These are phyloP conservation scores for Takashimella koratensis DNA, from an alignment of 1,284 basidiomycete genomes.

Conservation along the genomic window DNA sequence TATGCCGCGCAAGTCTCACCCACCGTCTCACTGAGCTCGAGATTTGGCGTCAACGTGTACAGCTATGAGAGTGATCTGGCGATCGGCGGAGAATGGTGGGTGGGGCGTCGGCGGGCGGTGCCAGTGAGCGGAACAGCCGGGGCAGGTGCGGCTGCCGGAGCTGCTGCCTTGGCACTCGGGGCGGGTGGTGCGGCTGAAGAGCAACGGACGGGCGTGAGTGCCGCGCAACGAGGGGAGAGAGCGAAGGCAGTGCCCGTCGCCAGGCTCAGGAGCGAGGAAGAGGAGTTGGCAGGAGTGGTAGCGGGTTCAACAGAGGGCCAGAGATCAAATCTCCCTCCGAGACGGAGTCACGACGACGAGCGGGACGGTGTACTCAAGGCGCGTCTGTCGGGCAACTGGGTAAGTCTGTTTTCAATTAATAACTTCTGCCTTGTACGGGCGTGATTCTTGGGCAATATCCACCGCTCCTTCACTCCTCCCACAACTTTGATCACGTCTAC, in stretches of 20 bases:
- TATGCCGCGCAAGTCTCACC: constrained; percentile 84
- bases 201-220: too few species aligned
- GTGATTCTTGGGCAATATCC: too few species aligned
- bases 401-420: too few species aligned
- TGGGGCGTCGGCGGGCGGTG: constrained; percentile 54
- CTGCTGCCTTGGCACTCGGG: too few species aligned
- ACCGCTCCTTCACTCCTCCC: too few species aligned
- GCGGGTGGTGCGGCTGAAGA: too few species aligned
- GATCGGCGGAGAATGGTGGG: constrained; percentile 92
- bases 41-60: constrained; percentile 96
- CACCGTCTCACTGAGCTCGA: constrained; percentile 81
- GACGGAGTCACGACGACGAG: constrained; percentile 15
- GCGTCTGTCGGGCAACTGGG: constrained; percentile 77
- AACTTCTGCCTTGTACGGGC: too few species aligned
- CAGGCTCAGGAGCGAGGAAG: constrained; percentile 10
- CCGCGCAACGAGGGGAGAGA: too few species aligned
- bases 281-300: constrained; percentile 2
- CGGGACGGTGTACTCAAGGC: constrained; percentile 78
- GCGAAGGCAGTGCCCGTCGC: neutral
- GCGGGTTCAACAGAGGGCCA: neutral
- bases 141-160: too few species aligned
- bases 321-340: neutral
- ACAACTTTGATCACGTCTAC: too few species aligned
- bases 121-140: too few species aligned
- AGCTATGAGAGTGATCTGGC: constrained; percentile 95